Evolutionary conservation across 208 protist genomes (phyloP).

Genomic region (Leptomonas seymouri): DNA sequence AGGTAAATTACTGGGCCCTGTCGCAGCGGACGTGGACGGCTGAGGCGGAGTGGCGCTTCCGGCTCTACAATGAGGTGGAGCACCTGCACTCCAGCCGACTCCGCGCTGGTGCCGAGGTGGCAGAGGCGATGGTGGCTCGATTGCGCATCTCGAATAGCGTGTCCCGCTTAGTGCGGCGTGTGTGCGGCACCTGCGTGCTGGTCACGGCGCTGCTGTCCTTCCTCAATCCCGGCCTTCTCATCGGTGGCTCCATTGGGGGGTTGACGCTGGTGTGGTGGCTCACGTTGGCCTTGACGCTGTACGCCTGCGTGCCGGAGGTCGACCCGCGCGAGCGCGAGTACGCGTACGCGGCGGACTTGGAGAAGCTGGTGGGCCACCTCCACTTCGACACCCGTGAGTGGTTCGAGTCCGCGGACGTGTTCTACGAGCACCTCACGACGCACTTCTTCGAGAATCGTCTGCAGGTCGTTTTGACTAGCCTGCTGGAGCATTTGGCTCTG

Average conservation of each 20-base stretch:
- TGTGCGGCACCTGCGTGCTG: constrained; percentile 56
- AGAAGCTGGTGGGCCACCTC: constrained; percentile 45
- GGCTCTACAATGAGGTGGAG: constrained; percentile 85
- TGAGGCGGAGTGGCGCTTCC: constrained; percentile 66
- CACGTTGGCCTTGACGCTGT: constrained; percentile 56
- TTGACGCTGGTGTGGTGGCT: constrained; percentile 82
- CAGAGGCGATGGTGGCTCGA: constrained; percentile 50
- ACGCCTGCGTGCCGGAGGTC: constrained; percentile 47
- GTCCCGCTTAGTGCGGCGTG: constrained; percentile 56
- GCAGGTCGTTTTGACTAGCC: constrained; percentile 40
- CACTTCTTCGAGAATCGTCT: constrained; percentile 64
- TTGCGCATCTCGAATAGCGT: constrained; percentile 54
- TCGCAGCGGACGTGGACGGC: constrained; percentile 64
- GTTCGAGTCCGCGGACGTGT: constrained; percentile 64
- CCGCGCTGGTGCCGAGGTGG: constrained; percentile 43
- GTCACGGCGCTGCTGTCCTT: constrained; percentile 59
- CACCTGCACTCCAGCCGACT: constrained; percentile 70
- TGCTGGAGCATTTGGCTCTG: constrained; percentile 49
- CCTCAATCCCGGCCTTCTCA: constrained; percentile 73
- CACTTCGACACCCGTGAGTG: constrained; percentile 63
- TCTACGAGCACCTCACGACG: constrained; percentile 51
- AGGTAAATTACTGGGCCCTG: constrained; percentile 56
- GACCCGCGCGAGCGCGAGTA: constrained; percentile 72
- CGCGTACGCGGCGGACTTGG: constrained; percentile 58
- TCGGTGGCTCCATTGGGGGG: constrained; percentile 54